Evolutionary conservation across 371 early-diverging fungal genomes (phyloP).

Genomic region (Apophysomyces sp.): DNA sequence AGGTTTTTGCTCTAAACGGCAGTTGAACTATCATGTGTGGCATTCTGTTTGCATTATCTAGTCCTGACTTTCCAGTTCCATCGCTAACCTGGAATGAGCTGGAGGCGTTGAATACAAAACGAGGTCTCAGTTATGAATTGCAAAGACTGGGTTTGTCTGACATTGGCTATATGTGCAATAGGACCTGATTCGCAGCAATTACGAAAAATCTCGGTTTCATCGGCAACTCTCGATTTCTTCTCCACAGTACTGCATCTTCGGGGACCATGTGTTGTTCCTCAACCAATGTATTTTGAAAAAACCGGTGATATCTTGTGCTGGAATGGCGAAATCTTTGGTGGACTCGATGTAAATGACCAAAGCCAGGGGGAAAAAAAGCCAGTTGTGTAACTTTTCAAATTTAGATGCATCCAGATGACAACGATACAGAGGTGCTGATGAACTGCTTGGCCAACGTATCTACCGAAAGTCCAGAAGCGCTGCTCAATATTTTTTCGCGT

Average conservation of each 20-base stretch:
- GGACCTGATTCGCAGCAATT: slow-evolving; percentile 50
- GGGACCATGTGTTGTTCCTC: slow-evolving; percentile 61
- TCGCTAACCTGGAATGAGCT: slow-evolving; percentile 37
- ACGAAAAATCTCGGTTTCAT: slow-evolving; percentile 10
- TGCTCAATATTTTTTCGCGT: slow-evolving; percentile 44
- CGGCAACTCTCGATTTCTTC: slow-evolving; percentile 40
- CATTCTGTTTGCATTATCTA: slow-evolving; percentile 38
- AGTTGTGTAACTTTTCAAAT: neutral
- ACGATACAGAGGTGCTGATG: slow-evolving; percentile 60
- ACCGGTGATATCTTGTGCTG: slow-evolving; percentile 68
- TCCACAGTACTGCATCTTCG: slow-evolving; percentile 83
- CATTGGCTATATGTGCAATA: neutral
- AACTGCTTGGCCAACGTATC: slow-evolving; percentile 27
- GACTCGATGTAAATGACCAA: slow-evolving; percentile 44
- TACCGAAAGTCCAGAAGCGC: neutral
- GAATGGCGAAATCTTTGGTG: slow-evolving; percentile 87
- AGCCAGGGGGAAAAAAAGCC: no score
- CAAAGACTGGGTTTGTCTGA: neutral
- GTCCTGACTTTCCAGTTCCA: neutral
- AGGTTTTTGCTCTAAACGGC: no score
- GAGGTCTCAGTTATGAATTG: slow-evolving; percentile 33
- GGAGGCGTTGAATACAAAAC: slow-evolving; percentile 40
- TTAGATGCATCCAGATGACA: slow-evolving; percentile 37
- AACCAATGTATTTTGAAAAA: slow-evolving; percentile 55
- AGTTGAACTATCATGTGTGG: slow-evolving; percentile 48